Evolutionary conservation across 805 yeast species (phyloP).

Genomic region (Middelhovenomyces tepae): DNA sequence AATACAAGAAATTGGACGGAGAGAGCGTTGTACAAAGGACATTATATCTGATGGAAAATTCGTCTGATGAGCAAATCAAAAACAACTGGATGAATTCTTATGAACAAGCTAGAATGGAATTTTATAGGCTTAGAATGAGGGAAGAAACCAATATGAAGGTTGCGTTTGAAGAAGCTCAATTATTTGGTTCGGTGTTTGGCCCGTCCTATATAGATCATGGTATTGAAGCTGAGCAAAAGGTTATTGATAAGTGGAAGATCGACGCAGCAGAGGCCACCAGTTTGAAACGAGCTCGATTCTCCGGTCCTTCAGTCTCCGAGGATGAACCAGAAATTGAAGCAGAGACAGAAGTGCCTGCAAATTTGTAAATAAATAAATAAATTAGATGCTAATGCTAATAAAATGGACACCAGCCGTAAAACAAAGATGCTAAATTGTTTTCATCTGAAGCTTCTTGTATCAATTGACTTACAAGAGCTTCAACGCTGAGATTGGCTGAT

Average conservation of each 20-base stretch:
- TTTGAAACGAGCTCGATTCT: constrained; percentile 29
- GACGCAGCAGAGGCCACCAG: constrained; percentile 61
- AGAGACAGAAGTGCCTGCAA: constrained; percentile 1
- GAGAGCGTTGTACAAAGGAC: constrained; percentile 80
- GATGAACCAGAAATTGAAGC: constrained; percentile 15
- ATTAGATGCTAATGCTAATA: constrained; percentile 15
- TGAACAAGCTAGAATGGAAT: constrained; percentile 80
- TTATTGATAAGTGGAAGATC: constrained; percentile 63
- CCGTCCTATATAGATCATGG: constrained; percentile 58
- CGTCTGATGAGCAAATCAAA: constrained; percentile 16
- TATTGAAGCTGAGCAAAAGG: constrained; percentile 58
- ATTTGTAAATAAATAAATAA: background rate
- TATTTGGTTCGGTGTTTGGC: constrained; percentile 75
- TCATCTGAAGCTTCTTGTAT: constrained; percentile 66
- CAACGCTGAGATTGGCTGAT: constrained; percentile 63
- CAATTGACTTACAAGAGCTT: constrained; percentile 75
- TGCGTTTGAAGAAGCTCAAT: constrained; percentile 70
- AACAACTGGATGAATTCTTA: constrained; percentile 50
- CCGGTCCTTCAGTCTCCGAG: constrained; percentile 20
- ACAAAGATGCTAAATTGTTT: constrained; percentile 62
- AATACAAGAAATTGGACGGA: constrained; percentile 72
- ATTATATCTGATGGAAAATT: constrained; percentile 39
- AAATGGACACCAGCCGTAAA: constrained; percentile 33
- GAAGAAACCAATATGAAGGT: constrained; percentile 68
- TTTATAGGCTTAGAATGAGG: constrained; percentile 75